Evolutionary conservation across 2,329 filamentous ascomycete genomes (phyloP).

Genomic region (Ophiocordyceps robertsii): DNA sequence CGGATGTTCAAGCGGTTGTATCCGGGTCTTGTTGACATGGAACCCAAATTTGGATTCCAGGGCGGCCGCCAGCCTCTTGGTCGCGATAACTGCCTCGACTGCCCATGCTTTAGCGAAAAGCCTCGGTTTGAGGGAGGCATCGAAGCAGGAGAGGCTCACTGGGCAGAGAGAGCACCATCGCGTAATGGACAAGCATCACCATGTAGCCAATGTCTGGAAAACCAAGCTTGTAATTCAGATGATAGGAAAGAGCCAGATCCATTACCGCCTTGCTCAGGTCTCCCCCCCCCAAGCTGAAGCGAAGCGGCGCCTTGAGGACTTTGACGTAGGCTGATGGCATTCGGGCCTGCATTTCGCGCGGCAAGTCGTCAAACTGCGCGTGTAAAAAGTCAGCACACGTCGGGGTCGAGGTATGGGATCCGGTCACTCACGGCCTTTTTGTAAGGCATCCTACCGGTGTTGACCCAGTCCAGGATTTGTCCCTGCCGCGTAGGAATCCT

Average conservation of each 20-base stretch:
- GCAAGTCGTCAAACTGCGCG: constrained; percentile 40
- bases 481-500: constrained; percentile 63
- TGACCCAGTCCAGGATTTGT: constrained; percentile 58
- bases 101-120: constrained; percentile 13
- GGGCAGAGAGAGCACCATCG: constrained; percentile 62
- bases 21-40: constrained; percentile 28
- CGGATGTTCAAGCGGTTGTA: constrained; percentile 47
- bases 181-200: constrained; percentile 53
- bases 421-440: constrained; percentile 44
- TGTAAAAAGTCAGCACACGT: background rate
- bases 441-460: constrained; percentile 56
- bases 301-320: constrained; percentile 38
- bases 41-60: constrained; percentile 42
- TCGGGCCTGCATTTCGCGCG: constrained; percentile 50
- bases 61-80: constrained; percentile 29
- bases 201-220: constrained; percentile 63
- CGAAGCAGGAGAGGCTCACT: constrained; percentile 28
- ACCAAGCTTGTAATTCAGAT: constrained; percentile 51
- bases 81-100: constrained; percentile 38
- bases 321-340: constrained; percentile 49
- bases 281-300: constrained; percentile 30
- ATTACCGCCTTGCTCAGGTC: constrained; percentile 52
- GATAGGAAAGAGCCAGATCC: constrained; percentile 49
- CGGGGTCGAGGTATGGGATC: background rate
- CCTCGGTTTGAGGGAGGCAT: no score